phyloP scores from a whole-genome alignment of 148 eudicot genomes.

The Fagopyrum homotropicum region DNA sequence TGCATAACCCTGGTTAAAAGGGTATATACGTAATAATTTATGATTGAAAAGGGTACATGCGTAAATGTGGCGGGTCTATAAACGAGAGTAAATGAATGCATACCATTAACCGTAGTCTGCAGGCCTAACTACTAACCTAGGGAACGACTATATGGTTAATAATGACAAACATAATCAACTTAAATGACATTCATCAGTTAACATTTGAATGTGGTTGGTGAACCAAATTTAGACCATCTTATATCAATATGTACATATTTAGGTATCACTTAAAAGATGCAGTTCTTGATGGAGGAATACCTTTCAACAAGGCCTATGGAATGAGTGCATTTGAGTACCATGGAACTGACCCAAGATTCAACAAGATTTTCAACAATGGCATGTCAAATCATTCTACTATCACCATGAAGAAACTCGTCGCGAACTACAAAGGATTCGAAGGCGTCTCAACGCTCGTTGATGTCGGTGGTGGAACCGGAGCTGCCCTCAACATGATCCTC shows the following conservation, averaged over 20 bases:
- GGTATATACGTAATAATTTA: too few relatives aligned
- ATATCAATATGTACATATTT: too few relatives aligned
- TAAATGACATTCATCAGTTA: background rate
- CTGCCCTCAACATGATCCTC: constrained; percentile 17
- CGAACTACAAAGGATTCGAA: constrained; percentile 17
- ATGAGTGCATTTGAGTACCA: constrained; percentile 13
- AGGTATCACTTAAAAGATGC: constrained; percentile 17
- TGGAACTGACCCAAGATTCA: constrained; percentile 10
- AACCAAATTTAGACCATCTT: background rate
- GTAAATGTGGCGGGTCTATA: too few relatives aligned
- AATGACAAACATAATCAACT: too few relatives aligned
- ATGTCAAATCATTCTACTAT: constrained; percentile 18
- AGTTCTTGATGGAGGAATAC: constrained; percentile 18
- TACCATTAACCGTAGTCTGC: background rate
- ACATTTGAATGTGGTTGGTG: background rate
- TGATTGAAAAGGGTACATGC: too few relatives aligned
- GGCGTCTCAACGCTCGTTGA: constrained; percentile 13
- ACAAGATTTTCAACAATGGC: constrained; percentile 14
- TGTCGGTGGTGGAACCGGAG: constrained; percentile 23
- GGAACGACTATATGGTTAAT: too few relatives aligned
- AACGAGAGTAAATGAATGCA: background rate
- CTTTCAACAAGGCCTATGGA: constrained; percentile 13
- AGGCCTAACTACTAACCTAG: background rate
- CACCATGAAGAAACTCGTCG: constrained; percentile 13
- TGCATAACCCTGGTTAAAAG: too few relatives aligned